These are phyloP conservation scores for Thalassiosira hispida DNA, from an alignment of 352 stramenopile species.

Conservation along the genomic window DNA sequence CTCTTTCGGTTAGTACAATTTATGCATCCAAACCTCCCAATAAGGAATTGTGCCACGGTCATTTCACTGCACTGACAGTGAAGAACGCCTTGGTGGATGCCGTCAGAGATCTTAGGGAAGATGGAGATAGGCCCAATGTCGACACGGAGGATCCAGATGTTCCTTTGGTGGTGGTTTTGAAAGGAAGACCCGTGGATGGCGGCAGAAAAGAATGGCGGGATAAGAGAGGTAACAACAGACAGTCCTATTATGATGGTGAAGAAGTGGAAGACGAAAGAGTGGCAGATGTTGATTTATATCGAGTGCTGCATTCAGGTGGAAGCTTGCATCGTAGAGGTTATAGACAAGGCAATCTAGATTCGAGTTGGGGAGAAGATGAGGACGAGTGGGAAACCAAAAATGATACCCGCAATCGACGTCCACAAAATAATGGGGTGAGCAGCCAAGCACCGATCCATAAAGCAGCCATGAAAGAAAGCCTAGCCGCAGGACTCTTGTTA, in stretches of 20 bases:
- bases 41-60: slow-evolving; percentile 83
- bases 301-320: slow-evolving; percentile 68
- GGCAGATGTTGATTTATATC: slow-evolving; percentile 80
- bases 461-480: slow-evolving; percentile 87
- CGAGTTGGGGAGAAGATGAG: slow-evolving; percentile 7
- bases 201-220: slow-evolving; percentile 4
- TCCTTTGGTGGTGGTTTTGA: slow-evolving; percentile 81
- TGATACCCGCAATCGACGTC: neutral
- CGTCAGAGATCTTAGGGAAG: slow-evolving; percentile 68
- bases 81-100: slow-evolving; percentile 87
- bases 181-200: slow-evolving; percentile 30
- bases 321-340: slow-evolving; percentile 87
- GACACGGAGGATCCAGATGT: slow-evolving; percentile 84
- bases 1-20: slow-evolving; percentile 60
- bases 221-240: neutral
- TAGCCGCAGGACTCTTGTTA: slow-evolving; percentile 81
- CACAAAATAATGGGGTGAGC: neutral
- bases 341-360: slow-evolving; percentile 38
- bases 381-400: slow-evolving; percentile 9
- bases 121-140: slow-evolving; percentile 77
- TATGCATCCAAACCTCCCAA: slow-evolving; percentile 47
- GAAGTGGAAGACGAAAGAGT: slow-evolving; percentile 27
- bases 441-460: slow-evolving; percentile 75
- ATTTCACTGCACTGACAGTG: slow-evolving; percentile 86
- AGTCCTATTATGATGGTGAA: slow-evolving; percentile 6